These are phyloP conservation scores for Wickerhamomyces alni DNA, from an alignment of 805 yeast genomes.

Conservation along the genomic window DNA sequence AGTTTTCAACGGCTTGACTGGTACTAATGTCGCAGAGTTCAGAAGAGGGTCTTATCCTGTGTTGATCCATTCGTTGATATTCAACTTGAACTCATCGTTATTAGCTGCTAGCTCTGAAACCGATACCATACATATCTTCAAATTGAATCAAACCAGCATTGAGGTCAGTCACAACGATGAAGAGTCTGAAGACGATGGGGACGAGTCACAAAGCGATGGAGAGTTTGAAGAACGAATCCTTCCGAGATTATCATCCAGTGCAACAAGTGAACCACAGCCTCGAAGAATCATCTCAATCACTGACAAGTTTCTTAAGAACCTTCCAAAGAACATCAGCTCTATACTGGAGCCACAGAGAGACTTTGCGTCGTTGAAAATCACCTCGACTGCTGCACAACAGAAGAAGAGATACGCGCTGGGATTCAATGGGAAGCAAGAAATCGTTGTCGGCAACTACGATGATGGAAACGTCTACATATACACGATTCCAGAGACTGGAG, in stretches of 20 bases:
- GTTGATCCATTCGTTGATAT: conserved; percentile 44
- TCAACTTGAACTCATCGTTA: conserved; percentile 42
- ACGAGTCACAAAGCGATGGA: not conserved
- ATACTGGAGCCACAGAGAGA: conserved; percentile 63
- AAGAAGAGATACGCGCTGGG: conserved; percentile 8
- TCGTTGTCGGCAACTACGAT: conserved; percentile 20
- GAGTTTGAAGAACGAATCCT: conserved; percentile 9
- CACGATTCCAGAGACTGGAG: conserved; percentile 56
- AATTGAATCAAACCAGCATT: conserved; percentile 24
- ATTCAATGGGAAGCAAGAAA: conserved; percentile 12
- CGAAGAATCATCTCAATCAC: conserved; percentile 17
- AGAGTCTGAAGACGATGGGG: not conserved
- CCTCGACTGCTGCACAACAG: conserved; percentile 1
- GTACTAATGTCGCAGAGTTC: conserved; percentile 60
- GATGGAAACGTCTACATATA: conserved; percentile 50
- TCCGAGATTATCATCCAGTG: conserved; percentile 6
- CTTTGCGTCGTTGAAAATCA: conserved; percentile 51
- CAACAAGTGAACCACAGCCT: not conserved
- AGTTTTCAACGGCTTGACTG: conserved; percentile 59
- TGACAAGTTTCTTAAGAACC: conserved; percentile 19
- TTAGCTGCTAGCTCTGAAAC: conserved; percentile 56
- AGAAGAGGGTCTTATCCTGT: conserved; percentile 75
- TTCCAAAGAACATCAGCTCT: conserved; percentile 32
- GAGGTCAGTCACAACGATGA: not conserved
- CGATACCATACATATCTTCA: conserved; percentile 61